Base-by-base conservation (phyloP, 176 grass and related monocot genomes). In the Eragrostis curvula region DNA sequence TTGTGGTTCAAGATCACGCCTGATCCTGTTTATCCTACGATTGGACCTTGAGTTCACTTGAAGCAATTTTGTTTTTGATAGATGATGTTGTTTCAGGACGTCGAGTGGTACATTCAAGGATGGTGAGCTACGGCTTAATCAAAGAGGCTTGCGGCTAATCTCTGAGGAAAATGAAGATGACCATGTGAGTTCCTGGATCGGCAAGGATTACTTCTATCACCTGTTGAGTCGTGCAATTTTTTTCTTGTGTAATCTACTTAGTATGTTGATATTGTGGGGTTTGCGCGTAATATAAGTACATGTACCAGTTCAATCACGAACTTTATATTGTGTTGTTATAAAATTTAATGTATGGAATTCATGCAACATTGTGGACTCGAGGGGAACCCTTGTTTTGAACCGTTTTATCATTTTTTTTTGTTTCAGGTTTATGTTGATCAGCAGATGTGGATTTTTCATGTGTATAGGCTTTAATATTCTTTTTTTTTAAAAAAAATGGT, bases 41-140 rank as follows among this genome's bases (percentile, higher is more conserved):
- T 21, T 49, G 47, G 39, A 48, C 68, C 5, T 18, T 25, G 21
- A 24, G 55, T 66, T 9, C 10, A 21, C 47, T 11, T 7, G 66
- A 25, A 67, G 28, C 70, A 24, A 65, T 53, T 36, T 30, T 82
- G 25, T 25, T 10, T 76, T 49, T 77, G 62, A 32, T 45, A 3
- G 29, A 70, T 25, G 42, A 13, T 71, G 47, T 13, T 50, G 8
- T 81, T 84, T 80, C 74, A 99, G 96, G 91, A 99, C 96, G 11
- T 90, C 96, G 16, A 99, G 96, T 40, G 96, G 96, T n/a, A 99
- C 96, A 9, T 99, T 99, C 78, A 90, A 89, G 74, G 96, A 99
- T 70, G 96, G 96, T 27, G 93, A 94, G 18, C 70, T 99, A 64
- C 86, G 93, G 17, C 73, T 95, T 49, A 98, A 95, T 85, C 93